Percentiles rank a stretch among this genome's conserved stretches.
phyloP scores from a whole-genome alignment of 371 early-diverging fungal genomes.

The Mucor indicus region DNA sequence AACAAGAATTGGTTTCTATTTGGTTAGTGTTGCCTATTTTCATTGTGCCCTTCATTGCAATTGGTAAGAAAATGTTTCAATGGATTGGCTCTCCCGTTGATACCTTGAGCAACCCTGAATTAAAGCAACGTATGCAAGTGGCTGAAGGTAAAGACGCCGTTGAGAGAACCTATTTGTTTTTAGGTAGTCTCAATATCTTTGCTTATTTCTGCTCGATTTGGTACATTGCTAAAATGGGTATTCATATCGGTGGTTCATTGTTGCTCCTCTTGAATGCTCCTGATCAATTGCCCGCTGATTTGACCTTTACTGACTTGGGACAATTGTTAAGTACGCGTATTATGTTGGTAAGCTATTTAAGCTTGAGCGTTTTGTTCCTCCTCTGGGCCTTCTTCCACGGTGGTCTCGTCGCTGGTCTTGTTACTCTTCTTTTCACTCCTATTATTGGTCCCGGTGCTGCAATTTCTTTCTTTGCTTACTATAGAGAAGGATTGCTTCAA shows the following conservation, averaged over 20 bases:
- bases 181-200: constrained; percentile 20
- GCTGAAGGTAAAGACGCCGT: constrained; percentile 18
- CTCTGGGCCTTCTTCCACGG: constrained; percentile 16
- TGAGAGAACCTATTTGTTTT: constrained; percentile 14
- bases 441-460: constrained; percentile 22
- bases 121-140: constrained; percentile 1
- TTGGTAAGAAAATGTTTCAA: constrained; percentile 2
- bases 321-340: constrained; percentile 11
- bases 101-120: background rate
- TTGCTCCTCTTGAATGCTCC: constrained; percentile 16
- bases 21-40: constrained; percentile 16
- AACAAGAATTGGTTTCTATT: constrained; percentile 14
- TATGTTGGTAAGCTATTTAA: constrained; percentile 7
- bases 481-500: constrained; percentile 14
- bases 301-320: constrained; percentile 14
- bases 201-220: constrained; percentile 6
- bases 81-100: constrained; percentile 7
- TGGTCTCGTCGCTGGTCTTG: constrained; percentile 4
- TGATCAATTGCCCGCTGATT: constrained; percentile 9
- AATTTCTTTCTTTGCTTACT: constrained; percentile 17
- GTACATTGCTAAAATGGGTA: constrained; percentile 3
- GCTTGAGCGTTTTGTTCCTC: constrained; percentile 1
- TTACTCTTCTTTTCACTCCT: background rate
- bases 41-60: constrained; percentile 5
- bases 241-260: constrained; percentile 17